These are phyloP conservation scores for Cyberlindnera japonica DNA, from an alignment of 805 yeast species.

Conservation along the genomic window DNA sequence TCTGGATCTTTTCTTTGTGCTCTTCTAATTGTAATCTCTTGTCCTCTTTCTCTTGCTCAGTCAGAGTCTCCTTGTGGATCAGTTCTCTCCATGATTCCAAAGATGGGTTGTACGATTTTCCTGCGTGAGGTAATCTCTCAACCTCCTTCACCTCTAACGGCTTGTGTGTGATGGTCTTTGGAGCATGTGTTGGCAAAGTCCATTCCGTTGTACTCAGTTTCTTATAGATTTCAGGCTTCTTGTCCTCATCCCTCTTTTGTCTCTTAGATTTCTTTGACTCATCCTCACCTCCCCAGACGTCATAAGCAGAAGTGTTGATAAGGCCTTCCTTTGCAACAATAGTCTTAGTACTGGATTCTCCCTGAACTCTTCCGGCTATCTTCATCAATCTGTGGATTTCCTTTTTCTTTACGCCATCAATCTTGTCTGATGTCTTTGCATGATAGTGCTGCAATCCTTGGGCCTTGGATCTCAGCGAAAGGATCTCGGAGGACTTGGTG, in stretches of 20 bases:
- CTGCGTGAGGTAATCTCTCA: slow-evolving; percentile 65
- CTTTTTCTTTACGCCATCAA: slow-evolving; percentile 41
- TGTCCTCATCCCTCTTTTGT: slow-evolving; percentile 20
- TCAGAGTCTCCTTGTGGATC: slow-evolving; percentile 59
- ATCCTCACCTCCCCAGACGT: slow-evolving; percentile 61
- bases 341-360: slow-evolving; percentile 49
- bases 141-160: slow-evolving; percentile 54
- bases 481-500: slow-evolving; percentile 42
- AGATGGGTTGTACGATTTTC: slow-evolving; percentile 91
- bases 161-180: slow-evolving; percentile 48
- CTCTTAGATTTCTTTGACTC: slow-evolving; percentile 9
- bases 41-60: slow-evolving; percentile 65
- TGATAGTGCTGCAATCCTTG: slow-evolving; percentile 50
- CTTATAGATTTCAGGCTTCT: slow-evolving; percentile 38
- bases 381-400: slow-evolving; percentile 47
- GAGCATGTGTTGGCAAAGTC: slow-evolving; percentile 50
- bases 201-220: slow-evolving; percentile 41
- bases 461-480: slow-evolving; percentile 73
- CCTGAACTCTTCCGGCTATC: slow-evolving; percentile 68
- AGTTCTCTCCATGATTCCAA: slow-evolving; percentile 76
- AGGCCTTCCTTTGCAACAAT: slow-evolving; percentile 63
- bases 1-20: slow-evolving; percentile 59
- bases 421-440: slow-evolving; percentile 40
- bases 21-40: slow-evolving; percentile 58
- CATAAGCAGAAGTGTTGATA: slow-evolving; percentile 46